Evolutionary conservation across 768 basidiomycete species (phyloP).

Genomic region (Amylocystis lapponica): DNA sequence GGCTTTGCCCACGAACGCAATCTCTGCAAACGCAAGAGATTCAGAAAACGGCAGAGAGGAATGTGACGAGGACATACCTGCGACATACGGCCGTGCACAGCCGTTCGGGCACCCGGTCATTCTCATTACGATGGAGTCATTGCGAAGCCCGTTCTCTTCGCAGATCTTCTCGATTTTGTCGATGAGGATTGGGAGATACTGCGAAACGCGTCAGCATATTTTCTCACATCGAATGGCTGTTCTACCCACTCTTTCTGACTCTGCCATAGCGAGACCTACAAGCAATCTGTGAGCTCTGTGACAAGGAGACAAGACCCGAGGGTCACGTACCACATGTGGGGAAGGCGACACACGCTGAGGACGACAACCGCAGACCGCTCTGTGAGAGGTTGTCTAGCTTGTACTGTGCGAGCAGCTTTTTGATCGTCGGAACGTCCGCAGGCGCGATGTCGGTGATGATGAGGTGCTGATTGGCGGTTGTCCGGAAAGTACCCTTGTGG

Average conservation of each 20-base stretch:
- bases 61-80: constrained; percentile 56
- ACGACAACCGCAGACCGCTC: constrained; percentile 76
- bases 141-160: constrained; percentile 87
- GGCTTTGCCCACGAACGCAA: constrained; percentile 96
- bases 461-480: constrained; percentile 95
- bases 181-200: constrained; percentile 90
- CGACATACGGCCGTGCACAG: constrained; percentile 90
- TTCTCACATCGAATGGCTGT: not conserved
- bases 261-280: constrained; percentile 69
- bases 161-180: constrained; percentile 94
- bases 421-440: constrained; percentile 72
- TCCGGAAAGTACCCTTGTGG: constrained; percentile 89
- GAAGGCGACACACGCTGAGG: constrained; percentile 96
- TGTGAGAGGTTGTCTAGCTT: constrained; percentile 84
- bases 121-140: constrained; percentile 96
- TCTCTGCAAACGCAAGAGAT: constrained; percentile 43
- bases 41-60: not conserved
- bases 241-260: constrained; percentile 57
- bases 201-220: constrained; percentile 3
- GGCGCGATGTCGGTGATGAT: constrained; percentile 77
- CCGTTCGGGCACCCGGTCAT: constrained; percentile 98
- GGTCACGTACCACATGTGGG: constrained; percentile 72
- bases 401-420: constrained; percentile 73
- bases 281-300: not conserved
- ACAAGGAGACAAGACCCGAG: not conserved